phyloP scores from a whole-genome alignment of 495 filamentous ascomycete species.

The Amniculicola lignicola region DNA sequence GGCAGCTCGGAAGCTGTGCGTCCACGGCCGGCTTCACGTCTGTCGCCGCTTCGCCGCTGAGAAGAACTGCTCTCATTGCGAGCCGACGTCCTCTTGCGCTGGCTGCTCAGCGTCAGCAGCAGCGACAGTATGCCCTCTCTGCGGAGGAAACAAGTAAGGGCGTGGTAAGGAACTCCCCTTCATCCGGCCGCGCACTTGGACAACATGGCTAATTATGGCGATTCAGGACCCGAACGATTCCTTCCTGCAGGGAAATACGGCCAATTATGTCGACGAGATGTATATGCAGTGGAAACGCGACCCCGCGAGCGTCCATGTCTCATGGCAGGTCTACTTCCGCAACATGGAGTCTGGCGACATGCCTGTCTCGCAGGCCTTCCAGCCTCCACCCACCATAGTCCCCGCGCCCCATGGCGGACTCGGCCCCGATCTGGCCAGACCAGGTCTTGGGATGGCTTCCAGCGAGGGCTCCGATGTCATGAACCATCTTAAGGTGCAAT shows the following conservation, averaged over 20 bases:
- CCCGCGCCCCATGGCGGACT: slow-evolving; percentile 69
- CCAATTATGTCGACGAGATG: slow-evolving; percentile 99
- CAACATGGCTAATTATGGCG: slow-evolving; percentile 6
- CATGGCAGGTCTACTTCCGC: slow-evolving; percentile 98
- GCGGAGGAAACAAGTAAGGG: slow-evolving; percentile 54
- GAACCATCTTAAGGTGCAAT: slow-evolving; percentile 97
- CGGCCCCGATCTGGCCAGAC: slow-evolving; percentile 64
- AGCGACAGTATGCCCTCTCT: slow-evolving; percentile 54
- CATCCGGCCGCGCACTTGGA: neutral
- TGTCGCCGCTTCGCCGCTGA: slow-evolving; percentile 26
- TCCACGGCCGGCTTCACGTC: slow-evolving; percentile 33
- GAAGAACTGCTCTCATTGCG: slow-evolving; percentile 44
- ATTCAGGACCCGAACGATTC: slow-evolving; percentile 80
- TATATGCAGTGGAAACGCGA: slow-evolving; percentile 96
- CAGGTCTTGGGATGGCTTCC: slow-evolving; percentile 62
- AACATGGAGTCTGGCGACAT: slow-evolving; percentile 99
- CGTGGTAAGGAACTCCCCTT: slow-evolving; percentile 44
- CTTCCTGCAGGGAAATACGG: slow-evolving; percentile 90
- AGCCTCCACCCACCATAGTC: slow-evolving; percentile 86
- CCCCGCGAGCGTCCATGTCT: slow-evolving; percentile 89
- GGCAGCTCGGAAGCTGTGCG: slow-evolving; percentile 34
- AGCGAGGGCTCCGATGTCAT: slow-evolving; percentile 79
- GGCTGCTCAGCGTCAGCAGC: slow-evolving; percentile 46
- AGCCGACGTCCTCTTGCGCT: slow-evolving; percentile 52
- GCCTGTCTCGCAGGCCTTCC: slow-evolving; percentile 95